Evolutionary conservation across 1,284 basidiomycete genomes (phyloP), one percentile per base, ranked within the genome.

Genomic region (Pulchroboletus neoregius): DNA sequence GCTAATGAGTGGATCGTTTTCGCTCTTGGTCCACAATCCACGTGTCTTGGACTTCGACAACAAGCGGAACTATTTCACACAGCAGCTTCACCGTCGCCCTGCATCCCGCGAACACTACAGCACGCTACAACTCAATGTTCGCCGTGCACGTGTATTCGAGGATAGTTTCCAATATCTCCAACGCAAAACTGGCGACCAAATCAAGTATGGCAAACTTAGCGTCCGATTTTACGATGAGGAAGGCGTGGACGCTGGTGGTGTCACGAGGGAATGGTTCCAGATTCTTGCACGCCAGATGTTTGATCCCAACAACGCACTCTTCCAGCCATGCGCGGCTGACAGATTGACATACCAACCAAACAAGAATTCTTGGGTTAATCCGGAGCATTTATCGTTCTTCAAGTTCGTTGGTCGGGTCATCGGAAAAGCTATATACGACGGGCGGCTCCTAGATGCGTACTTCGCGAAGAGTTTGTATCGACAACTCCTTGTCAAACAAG

Each of bases 11-110:
- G 96, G 96, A 10, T 96, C 94, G 1, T 99, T 99, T 76, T 93
- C 94, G 12, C 76, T 99, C 2, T 78, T 99, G 47, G 90, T 99
- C 28, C 86, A 94, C 68, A 99, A 99, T 61, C 88, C 96, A 40
- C 87, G 92, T 36, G 94, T 99, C 20, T 81, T 99, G 50, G 96
- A 99, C 74, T 99, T 99, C 67, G 96, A 99, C 75, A 99, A 99
- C 83, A 99, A 99, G 74, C 84, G 96, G 45, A 96, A 94, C 62
- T 99, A 95, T 75, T 99, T 99, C 75, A 89, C 84, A 54, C 95
- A 98, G 68, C 94, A 98, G 66, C 78, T 99, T 13, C 94, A 96
- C 66, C 85, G 90, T 44, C 87, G 91, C 39, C 82, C 84, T 13
- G 80, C 85, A 50, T 72, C 80, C 30, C 80, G 91, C 22, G 90